Evolutionary conservation across 2,329 filamentous ascomycete species (phyloP), one percentile per base, ranked within the genome.

Genomic region (Esteya vermicola): DNA sequence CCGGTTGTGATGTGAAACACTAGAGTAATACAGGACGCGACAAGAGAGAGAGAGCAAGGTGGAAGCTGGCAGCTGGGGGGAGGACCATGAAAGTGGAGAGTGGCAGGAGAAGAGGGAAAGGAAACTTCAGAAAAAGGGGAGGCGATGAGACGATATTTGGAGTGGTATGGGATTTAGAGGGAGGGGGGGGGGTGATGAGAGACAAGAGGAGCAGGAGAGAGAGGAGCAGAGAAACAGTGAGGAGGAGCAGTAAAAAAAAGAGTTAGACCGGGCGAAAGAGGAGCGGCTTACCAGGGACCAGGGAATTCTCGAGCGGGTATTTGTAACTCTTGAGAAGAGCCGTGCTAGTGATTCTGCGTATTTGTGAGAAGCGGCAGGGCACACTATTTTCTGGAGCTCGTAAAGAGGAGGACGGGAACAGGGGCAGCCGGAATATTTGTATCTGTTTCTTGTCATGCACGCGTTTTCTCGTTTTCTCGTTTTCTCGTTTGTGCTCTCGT

Each of bases 71-170:
- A 13, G 9, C 6, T 16, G 10, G 12, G 28, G 9, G 28, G 28
- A n/a, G 28, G 28, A 31, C 14, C 26, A 28, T 13, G 25, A 13
- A 26, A 16, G 36, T 16, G 36, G 28, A 30, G 28, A 33, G 28
- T 32, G 14, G 30, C 21, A 39, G 22, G 18, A 9, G 33, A 23
- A 22, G 16, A 25, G 21, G 18, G 33, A 39, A 33, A 22, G 37
- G 30, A 33, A 22, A 31, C 30, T 33, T 26, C 12, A 22, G 21
- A 20, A 39, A 39, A 39, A 33, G 22, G 30, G 30, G 28, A 33
- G 37, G 37, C 37, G 30, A 39, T 39, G 30, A 39, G 37, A 39
- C 30, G 37, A 39, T 33, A 33, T 39, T 39, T 39, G 37, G 37
- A 6, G 10, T 32, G 16, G 23, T 18, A 19, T 13, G 26, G 9